Base-by-base conservation (phyloP, 2,329 filamentous ascomycete genomes). In the Lachnellula arida region DNA sequence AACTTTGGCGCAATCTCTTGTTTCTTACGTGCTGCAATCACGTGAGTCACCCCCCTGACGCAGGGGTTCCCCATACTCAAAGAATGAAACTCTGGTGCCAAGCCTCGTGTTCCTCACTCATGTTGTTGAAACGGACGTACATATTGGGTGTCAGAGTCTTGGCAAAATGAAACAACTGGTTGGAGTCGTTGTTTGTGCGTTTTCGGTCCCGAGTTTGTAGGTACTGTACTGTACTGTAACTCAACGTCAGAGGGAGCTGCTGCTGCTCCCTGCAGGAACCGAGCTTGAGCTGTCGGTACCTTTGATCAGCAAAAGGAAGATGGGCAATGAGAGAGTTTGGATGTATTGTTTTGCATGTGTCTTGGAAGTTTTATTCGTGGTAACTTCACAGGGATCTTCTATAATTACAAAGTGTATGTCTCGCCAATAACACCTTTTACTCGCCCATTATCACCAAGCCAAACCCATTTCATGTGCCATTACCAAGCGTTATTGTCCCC, bases 111-210 rank as follows among this genome's bases (percentile, higher is more conserved):
- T 54, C 51, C 23, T 49, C 51, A 17, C 19, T 19, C 44, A 43
- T 32, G n/a, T 54, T n/a, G 7, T 15, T 54, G 51, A 54, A 54
- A 54, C 51, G 17, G 9, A 4, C 22, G 28, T 14, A 28, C n/a
- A 19, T 15, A 28, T 7, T 48, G 37, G 23, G 3, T 46, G 23
- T 53, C 43, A 42, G 51, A 50, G 44, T 54, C 51, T 54, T 55
- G 48, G 53, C 49, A 28, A 3, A 4, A 9, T 51, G 53, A 55
- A 46, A 55, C 46, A 40, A 55, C 46, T 7, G 37, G 15, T 23
- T 39, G 25, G 19, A 50, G 32, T 9, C 14, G 11, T 43, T 23
- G 32, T n/a, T 39, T 51, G 53, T 34, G 50, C 49, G 53, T 39
- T 25, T 32, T 44, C 12, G 32, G 22, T 32, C 12, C 22, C 22